These are phyloP conservation scores for Cornus suecica DNA, from an alignment of 148 eudicot genomes.

Conservation along the genomic window DNA sequence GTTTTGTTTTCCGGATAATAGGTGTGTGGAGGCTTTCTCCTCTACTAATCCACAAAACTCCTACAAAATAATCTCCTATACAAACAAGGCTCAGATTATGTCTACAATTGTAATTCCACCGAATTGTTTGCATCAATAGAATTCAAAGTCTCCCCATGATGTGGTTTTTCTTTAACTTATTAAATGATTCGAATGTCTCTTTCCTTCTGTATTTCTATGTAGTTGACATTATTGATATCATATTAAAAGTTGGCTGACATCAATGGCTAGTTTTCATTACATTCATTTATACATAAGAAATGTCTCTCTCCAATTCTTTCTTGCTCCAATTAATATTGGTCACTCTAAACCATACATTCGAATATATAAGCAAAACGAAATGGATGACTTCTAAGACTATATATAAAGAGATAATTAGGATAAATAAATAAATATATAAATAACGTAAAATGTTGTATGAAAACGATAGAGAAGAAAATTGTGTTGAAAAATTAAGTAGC, in stretches of 20 bases:
- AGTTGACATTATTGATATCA: background rate
- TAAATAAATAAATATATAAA: too few species aligned
- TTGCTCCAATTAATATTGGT: slow-evolving; percentile 4
- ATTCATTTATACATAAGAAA: background rate
- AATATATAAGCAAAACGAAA: too few species aligned
- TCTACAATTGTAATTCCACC: too few species aligned
- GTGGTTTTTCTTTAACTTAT: background rate
- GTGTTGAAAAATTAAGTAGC: background rate
- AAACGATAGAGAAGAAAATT: slow-evolving; percentile 6
- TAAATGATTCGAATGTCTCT: background rate
- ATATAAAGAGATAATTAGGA: background rate
- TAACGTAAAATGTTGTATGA: background rate
- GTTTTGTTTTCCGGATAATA: too few species aligned
- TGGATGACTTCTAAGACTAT: too few species aligned
- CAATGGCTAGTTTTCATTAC: background rate
- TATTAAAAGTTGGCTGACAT: background rate
- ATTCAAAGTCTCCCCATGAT: background rate
- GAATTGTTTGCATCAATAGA: too few species aligned
- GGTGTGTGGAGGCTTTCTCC: too few species aligned
- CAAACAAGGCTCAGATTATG: too few species aligned
- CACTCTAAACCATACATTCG: background rate
- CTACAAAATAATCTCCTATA: too few species aligned
- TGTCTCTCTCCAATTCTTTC: slow-evolving; percentile 7
- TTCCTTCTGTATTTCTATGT: too few species aligned
- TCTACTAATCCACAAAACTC: too few species aligned